Conservation (phyloP, 306 rosid genomes). For the Crataegus laevigata region DNA sequence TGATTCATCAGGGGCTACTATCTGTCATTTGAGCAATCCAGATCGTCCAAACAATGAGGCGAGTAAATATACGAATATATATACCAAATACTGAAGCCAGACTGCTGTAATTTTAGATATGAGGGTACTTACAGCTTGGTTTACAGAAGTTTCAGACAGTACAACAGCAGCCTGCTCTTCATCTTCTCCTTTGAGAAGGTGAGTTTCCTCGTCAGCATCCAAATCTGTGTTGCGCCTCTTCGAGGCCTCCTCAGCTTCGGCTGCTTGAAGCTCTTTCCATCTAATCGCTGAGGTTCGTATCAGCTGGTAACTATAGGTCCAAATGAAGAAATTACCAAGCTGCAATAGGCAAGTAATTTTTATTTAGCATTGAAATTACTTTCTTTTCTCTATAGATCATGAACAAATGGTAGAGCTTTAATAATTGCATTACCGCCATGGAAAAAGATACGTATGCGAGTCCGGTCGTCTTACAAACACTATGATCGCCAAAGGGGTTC, state of each 20-base stretch:
- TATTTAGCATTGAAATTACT: neutral
- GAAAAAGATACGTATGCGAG: slow-evolving; percentile 86
- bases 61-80: neutral
- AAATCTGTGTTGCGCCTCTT: slow-evolving; percentile 35
- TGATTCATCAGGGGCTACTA: slow-evolving; percentile 19
- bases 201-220: slow-evolving; percentile 34
- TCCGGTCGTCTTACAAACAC: slow-evolving; percentile 39
- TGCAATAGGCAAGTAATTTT: slow-evolving; percentile 17
- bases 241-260: slow-evolving; percentile 14
- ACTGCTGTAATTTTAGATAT: neutral
- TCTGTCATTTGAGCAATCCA: slow-evolving; percentile 24
- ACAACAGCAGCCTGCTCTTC: slow-evolving; percentile 17
- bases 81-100: neutral
- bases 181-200: slow-evolving; percentile 39
- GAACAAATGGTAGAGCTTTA: neutral
- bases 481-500: slow-evolving; percentile 61
- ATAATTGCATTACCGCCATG: slow-evolving; percentile 59
- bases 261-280: slow-evolving; percentile 44
- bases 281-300: slow-evolving; percentile 34
- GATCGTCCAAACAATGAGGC: neutral
- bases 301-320: slow-evolving; percentile 69
- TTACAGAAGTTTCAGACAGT: slow-evolving; percentile 19
- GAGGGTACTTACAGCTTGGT: slow-evolving; percentile 37
- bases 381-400: neutral
- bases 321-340: slow-evolving; percentile 81